Evolutionary conservation across 495 filamentous ascomycete species (phyloP).

Genomic region (Margaritispora aquatica): DNA sequence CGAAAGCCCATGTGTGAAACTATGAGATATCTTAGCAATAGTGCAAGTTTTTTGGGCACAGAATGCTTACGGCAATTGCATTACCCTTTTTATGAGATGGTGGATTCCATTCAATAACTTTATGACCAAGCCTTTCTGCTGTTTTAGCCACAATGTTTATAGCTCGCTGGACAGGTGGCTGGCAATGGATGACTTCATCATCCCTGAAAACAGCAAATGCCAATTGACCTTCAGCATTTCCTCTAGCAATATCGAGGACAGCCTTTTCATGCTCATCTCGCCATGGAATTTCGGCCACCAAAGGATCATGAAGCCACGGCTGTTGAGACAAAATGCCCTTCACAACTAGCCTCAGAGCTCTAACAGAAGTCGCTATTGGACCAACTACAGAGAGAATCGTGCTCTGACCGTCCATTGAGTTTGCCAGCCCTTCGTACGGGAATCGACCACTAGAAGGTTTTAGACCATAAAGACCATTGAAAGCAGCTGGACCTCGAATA

Average conservation of each 20-base stretch:
- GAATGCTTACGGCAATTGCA: slow-evolving; percentile 13
- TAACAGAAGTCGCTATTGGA: slow-evolving; percentile 40
- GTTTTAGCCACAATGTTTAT: slow-evolving; percentile 46
- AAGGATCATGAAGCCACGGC: slow-evolving; percentile 62
- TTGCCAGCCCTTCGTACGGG: slow-evolving; percentile 37
- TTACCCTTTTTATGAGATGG: slow-evolving; percentile 13
- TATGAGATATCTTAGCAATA: background rate
- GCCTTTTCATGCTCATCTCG: slow-evolving; percentile 40
- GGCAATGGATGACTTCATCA: slow-evolving; percentile 50
- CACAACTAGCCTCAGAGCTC: slow-evolving; percentile 45
- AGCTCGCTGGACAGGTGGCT: slow-evolving; percentile 40
- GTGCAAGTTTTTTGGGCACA: background rate
- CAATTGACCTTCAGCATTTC: slow-evolving; percentile 26
- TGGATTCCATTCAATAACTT: slow-evolving; percentile 27
- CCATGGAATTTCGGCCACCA: slow-evolving; percentile 58
- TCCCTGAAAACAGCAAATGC: slow-evolving; percentile 47
- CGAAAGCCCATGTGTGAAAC: slow-evolving; percentile 41
- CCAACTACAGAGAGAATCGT: slow-evolving; percentile 35
- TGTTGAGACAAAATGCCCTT: slow-evolving; percentile 46
- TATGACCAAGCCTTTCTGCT: slow-evolving; percentile 48
- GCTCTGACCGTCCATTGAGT: slow-evolving; percentile 27
- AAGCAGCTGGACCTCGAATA: slow-evolving; percentile 51
- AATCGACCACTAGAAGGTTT: slow-evolving; percentile 49
- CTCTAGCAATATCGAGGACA: slow-evolving; percentile 33
- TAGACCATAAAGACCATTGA: slow-evolving; percentile 53